These are phyloP conservation scores for Solanum aculeatissimum DNA, from an alignment of 305 asterid species.

Conservation along the genomic window DNA sequence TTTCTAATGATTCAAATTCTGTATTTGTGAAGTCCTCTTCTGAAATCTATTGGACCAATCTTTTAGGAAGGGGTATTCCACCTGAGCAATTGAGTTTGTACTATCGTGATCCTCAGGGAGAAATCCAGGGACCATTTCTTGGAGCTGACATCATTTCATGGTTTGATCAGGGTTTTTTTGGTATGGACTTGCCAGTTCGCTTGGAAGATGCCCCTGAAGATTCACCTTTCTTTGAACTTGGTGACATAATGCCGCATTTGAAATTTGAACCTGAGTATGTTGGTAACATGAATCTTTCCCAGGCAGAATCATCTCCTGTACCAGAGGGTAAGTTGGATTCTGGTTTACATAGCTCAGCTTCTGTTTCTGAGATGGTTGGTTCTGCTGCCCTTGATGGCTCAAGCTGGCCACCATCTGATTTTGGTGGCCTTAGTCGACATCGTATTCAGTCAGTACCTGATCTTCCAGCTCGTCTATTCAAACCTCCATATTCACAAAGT, in stretches of 20 bases:
- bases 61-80: conserved; percentile 20
- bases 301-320: conserved; percentile 31
- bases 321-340: conserved; percentile 41
- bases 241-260: conserved; percentile 88
- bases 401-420: conserved; percentile 47
- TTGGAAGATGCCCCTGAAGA: conserved; percentile 76
- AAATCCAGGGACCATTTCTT: conserved; percentile 94
- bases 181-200: conserved; percentile 88
- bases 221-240: conserved; percentile 64
- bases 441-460: conserved; percentile 34
- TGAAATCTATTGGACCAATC: neutral
- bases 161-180: conserved; percentile 99
- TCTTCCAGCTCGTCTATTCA: neutral
- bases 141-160: conserved; percentile 92
- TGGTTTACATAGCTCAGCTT: conserved; percentile 17
- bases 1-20: conserved; percentile 32
- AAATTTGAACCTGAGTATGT: conserved; percentile 34
- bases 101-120: conserved; percentile 95
- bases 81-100: conserved; percentile 80
- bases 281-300: conserved; percentile 20
- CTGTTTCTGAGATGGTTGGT: conserved; percentile 25
- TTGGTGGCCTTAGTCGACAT: conserved; percentile 32
- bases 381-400: conserved; percentile 29
- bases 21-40: neutral
- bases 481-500: conserved; percentile 23